Base-by-base conservation (phyloP, 768 basidiomycete genomes). In the Macrocybe gigantea region DNA sequence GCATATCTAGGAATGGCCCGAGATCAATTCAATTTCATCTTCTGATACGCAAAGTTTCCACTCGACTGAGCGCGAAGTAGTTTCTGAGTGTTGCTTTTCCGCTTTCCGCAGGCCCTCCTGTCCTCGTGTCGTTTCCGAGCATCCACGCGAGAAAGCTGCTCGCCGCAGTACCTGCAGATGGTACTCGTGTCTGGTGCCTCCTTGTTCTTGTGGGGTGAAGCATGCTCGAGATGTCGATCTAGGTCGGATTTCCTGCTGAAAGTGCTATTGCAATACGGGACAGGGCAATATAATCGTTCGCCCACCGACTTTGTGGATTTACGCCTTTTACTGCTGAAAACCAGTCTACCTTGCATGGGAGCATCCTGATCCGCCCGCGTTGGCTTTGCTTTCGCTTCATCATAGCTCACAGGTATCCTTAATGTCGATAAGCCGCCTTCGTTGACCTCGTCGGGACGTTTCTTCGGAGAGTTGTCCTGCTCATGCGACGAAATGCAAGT, bases 111-210 rank as follows among this genome's bases (percentile, higher is more conserved):
- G 9, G 63, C 58, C 8, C 49, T 44, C 38, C 49, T 57, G 1
- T 43, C 41, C 49, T 59, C 57, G 43, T 66, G 64, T 33, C 63
- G 56, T 32, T 50, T 54, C 15, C 56, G 55, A 41, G 64, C 58
- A 53, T 66, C 62, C n/a, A 49, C 43, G 10, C 62, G 60, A 41
- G 62, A 64, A 13, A 63, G 55, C 32, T 52, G 46, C 7, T 55
- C 55, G 13, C 55, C 53, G n/a, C 59, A 60, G 30, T 41, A 49
- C 33, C 50, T 42, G 43, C 62, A 64, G 8, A 51, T 11, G 12
- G 44, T 56, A 0, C 53, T 51, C 38, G 33, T 48, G 38, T 55
- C 57, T 33, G 38, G 35, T 39, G 40, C 38, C 22, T 44, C 42
- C 13, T 50, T 34, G 37, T 42, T 47, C 36, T 47, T 60, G 38